Evolutionary conservation across 78 protist genomes (phyloP).

Genomic region (Dictyostelium discoideum): DNA sequence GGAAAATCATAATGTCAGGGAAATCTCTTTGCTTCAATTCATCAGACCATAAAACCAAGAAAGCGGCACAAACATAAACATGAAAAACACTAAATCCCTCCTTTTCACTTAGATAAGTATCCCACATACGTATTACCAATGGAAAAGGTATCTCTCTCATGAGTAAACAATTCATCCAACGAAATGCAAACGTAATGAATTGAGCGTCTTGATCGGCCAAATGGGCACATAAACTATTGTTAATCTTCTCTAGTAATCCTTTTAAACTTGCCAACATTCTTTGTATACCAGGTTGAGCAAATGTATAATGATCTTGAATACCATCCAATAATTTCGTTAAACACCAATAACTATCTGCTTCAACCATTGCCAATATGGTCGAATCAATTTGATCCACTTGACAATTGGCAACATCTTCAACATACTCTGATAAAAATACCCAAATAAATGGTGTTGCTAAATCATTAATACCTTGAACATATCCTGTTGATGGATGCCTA

Average conservation of each 20-base stretch:
- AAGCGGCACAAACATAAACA: constrained; percentile 97
- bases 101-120: constrained; percentile 89
- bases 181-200: constrained; percentile 95
- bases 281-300: constrained; percentile 96
- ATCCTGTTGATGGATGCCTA: constrained; percentile 98
- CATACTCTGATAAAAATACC: constrained; percentile 78
- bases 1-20: constrained; percentile 83
- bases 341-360: constrained; percentile 98
- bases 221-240: constrained; percentile 81
- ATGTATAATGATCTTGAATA: constrained; percentile 96
- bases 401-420: constrained; percentile 47
- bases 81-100: constrained; percentile 86
- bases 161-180: constrained; percentile 99
- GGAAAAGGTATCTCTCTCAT: constrained; percentile 92
- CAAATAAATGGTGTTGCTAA: constrained; percentile 91
- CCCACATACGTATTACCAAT: constrained; percentile 89
- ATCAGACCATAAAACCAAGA: constrained; percentile 85
- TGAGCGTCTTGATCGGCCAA: constrained; percentile 78
- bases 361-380: constrained; percentile 69
- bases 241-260: constrained; percentile 81
- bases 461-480: constrained; percentile 98
- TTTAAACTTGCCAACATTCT: constrained; percentile 81
- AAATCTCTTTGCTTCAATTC: constrained; percentile 86
- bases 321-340: constrained; percentile 87
- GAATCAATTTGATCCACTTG: constrained; percentile 49